Percentiles rank a stretch among this genome's conserved stretches.
Evolutionary conservation across 73 alveolate genomes (phyloP).

Genomic region (Paramecium sexaurelia): DNA sequence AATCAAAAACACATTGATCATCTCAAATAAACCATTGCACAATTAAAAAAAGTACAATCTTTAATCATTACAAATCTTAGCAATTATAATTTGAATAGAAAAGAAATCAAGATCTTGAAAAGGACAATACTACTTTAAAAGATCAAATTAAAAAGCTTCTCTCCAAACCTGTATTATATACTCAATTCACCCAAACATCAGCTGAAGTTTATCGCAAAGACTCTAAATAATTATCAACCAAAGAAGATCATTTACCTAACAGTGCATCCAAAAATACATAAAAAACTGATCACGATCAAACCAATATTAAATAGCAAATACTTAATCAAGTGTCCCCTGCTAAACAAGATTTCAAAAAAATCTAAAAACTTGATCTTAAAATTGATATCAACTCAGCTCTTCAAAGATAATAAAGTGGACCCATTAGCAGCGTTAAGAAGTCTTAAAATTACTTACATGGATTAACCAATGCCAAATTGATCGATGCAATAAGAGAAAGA

Average conservation of each 20-base stretch:
- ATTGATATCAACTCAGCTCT: conserved; percentile 27
- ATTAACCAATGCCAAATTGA: background rate
- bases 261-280: background rate
- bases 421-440: background rate
- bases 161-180: background rate
- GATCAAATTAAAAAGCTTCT: background rate
- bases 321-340: background rate
- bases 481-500: background rate
- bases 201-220: background rate
- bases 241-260: background rate
- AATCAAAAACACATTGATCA: conserved; percentile 44
- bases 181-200: background rate
- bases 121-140: background rate
- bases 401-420: conserved; percentile 36
- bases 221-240: background rate
- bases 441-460: background rate
- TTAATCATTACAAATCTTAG: background rate
- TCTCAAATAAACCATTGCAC: background rate
- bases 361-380: background rate
- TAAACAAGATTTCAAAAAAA: background rate
- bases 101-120: conserved; percentile 1
- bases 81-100: conserved; percentile 28
- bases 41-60: background rate
- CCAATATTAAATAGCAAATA: background rate
- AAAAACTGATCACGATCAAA: background rate